Base-by-base conservation (phyloP, 768 basidiomycete genomes). In the Termitomyces bulborhizus region DNA sequence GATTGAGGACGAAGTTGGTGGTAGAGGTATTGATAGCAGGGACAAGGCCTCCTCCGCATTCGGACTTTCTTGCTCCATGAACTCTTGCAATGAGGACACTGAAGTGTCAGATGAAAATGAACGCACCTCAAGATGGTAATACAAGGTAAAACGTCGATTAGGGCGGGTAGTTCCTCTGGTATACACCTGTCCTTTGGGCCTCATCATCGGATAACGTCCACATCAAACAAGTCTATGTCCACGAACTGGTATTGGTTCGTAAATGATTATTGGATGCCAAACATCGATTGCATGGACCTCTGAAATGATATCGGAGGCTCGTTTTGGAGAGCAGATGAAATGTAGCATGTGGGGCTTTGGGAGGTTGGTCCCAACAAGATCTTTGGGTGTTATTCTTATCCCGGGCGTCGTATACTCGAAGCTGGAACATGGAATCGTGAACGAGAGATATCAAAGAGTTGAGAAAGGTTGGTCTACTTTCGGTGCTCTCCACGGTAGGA, bases 161-260 rank as follows among this genome's bases (percentile, higher is more conserved):
- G 75, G 1, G 86, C 72, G n/a, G 83, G 80, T 8, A 95, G 70
- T 64, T 93, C 88, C 59, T 80, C 84, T 34, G 93, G 92, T 29
- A 87, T 68, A 64, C 93, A 96, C 57, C 85, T 80, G 64, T 87
- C 80, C 86, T 93, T 68, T 27, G n/a, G 11, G 36, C 3, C 41
- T n/a, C 11, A 3, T 56, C 48, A 39, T 12, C 43, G 27, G 13
- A 12, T 34, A 21, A 36, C 11, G 15, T 31, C 60, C 18, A 27
- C 26, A 7, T 42, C 36, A 29, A 40, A 15, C 3, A 18, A 29
- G 18, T 24, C 16, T 4, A 75, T 82, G 54, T 24, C 16, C 6
- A 75, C 83, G 54, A 47, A 92, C 91, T 55, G 91, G 92, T 59
- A 93, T 88, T 1, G 93, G 93, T 69, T 95, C 93, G 61, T 86